Evolutionary conservation across 1,284 basidiomycete genomes (phyloP).

Genomic region (Cryptococcus sp.): DNA sequence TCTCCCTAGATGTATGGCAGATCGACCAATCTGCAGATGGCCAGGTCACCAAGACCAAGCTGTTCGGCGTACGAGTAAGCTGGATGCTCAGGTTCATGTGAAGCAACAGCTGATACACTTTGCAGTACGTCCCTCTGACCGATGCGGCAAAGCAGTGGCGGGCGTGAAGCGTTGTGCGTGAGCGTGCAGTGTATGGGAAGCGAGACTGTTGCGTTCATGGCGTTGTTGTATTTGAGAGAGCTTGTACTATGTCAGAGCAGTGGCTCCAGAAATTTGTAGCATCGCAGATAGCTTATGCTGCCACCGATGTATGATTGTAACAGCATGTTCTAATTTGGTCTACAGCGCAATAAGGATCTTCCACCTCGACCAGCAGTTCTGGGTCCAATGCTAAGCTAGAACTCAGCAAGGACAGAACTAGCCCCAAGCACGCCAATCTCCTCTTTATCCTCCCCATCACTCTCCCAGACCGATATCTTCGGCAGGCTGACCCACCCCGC

Average conservation of each 20-base stretch:
- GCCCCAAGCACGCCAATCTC: slow-evolving; percentile 33
- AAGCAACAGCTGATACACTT: neutral
- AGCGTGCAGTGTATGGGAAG: neutral
- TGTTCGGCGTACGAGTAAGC: slow-evolving; percentile 81
- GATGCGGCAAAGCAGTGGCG: slow-evolving; percentile 49
- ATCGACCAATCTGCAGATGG: slow-evolving; percentile 80
- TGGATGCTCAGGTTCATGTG: neutral
- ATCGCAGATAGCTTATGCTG: too few relatives aligned
- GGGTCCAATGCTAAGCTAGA: too few relatives aligned
- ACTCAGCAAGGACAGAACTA: neutral
- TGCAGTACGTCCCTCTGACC: slow-evolving; percentile 56
- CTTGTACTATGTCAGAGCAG: too few relatives aligned
- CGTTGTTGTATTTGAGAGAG: too few relatives aligned
- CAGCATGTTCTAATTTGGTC: too few relatives aligned
- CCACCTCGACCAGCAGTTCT: too few relatives aligned
- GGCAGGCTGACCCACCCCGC: slow-evolving; percentile 41
- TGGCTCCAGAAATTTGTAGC: too few relatives aligned
- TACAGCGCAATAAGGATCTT: too few relatives aligned
- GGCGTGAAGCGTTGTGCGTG: neutral
- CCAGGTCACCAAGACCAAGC: slow-evolving; percentile 63
- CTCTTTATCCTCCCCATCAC: slow-evolving; percentile 30
- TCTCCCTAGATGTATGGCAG: slow-evolving; percentile 65
- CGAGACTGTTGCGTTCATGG: too few relatives aligned
- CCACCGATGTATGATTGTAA: too few relatives aligned
- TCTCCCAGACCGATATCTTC: slow-evolving; percentile 38